Base-by-base conservation (phyloP, 2,329 filamentous ascomycete species). In the Sarocladium strictum region DNA sequence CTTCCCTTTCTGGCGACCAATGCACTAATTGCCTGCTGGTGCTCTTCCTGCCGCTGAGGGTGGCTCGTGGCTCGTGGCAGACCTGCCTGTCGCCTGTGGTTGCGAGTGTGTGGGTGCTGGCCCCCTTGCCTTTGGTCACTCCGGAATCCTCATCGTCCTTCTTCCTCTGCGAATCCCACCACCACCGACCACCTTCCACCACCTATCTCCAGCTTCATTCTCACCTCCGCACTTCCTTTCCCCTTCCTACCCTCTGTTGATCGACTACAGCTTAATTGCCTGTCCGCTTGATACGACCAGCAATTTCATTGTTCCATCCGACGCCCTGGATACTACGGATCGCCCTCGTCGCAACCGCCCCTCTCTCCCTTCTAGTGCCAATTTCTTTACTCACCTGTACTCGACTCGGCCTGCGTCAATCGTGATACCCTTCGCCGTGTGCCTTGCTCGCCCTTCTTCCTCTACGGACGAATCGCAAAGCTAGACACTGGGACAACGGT, bases 41-140 rank as follows among this genome's bases (percentile, higher is more conserved):
- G n/a, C 27, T 21, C 27, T 5, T 51, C 17, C n/a, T 51, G 29
- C 47, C 27, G 29, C 27, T 51, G 17, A 12, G 47, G 47, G 43
- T 27, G n/a, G 43, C 43, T 24, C 43, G 43, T 47, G 43, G 47
- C 27, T n/a, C n/a, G n/a, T n/a, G n/a, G 35, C 35, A 40, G 14
- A 29, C 27, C 17, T 35, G 47, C 4, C 47, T 35, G 47, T 35
- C 5, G 14, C 21, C n/a, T 47, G 43, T 27, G 43, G n/a, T 9
- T 15, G 17, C 7, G 24, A 14, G 21, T 47, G 43, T 15, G 47
- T 51, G 47, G 47, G 29, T 21, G 47, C 47, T 51, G 47, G 21
- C 47, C 47, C 47, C 47, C 47, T 51, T 51, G 47, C 47, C 47
- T 51, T 51, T 21, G 47, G 12, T 23, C 47, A 33, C 47, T 51